Percentiles rank a stretch among this genome's conserved stretches.
Evolutionary conservation across 169 alveolate genomes (phyloP).

Genomic region (Cytauxzoon felis): DNA sequence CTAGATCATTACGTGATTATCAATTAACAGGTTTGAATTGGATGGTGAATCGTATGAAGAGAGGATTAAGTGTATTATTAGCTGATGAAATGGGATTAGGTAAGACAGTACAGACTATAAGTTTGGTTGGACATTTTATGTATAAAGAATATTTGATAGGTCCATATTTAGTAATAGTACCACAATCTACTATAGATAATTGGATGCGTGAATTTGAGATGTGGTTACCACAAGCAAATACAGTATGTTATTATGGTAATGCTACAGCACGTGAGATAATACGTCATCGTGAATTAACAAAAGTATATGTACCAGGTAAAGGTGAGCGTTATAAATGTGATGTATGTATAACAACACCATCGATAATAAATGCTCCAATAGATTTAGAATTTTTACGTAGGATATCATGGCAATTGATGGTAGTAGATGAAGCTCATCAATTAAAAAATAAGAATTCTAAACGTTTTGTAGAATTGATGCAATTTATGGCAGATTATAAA

Average conservation of each 20-base stretch:
- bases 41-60: constrained; percentile 91
- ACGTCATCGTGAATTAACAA: constrained; percentile 76
- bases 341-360: constrained; percentile 85
- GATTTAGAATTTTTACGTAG: constrained; percentile 84
- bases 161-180: constrained; percentile 91
- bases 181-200: constrained; percentile 93
- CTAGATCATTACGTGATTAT: constrained; percentile 85
- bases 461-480: constrained; percentile 81
- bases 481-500: constrained; percentile 83
- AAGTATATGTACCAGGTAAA: constrained; percentile 70
- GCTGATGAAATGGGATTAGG: constrained; percentile 97
- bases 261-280: constrained; percentile 85
- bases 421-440: constrained; percentile 92
- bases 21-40: constrained; percentile 93
- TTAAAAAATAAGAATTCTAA: constrained; percentile 85
- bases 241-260: constrained; percentile 89
- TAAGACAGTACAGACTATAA: constrained; percentile 90
- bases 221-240: constrained; percentile 91
- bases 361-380: constrained; percentile 77
- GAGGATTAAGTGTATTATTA: constrained; percentile 87
- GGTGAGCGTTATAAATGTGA: constrained; percentile 80
- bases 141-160: constrained; percentile 81
- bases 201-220: constrained; percentile 91
- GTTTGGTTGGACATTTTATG: constrained; percentile 86
- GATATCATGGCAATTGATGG: constrained; percentile 86